Base-by-base conservation (phyloP, 306 rosid genomes). In the Nissolia schottii region DNA sequence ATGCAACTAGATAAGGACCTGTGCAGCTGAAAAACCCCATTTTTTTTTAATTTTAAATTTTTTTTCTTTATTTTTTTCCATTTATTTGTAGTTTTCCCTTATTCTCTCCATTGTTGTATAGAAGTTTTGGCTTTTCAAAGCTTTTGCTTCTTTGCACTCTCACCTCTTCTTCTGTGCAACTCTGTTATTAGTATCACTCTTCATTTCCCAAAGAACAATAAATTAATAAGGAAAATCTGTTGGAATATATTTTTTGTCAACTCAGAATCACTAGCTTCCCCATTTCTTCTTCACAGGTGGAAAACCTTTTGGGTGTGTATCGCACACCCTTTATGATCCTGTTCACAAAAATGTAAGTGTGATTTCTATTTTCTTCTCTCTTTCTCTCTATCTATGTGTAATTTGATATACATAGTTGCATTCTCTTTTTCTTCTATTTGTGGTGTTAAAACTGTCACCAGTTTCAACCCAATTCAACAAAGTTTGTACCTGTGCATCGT, bases 1-100 rank as follows among this genome's bases (percentile, higher is more conserved):
- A 67, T 75, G 87, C 86, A 87, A 79, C 70, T 56, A 77, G 96
- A 90, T 86, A 86, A 81, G 88, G 90, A 86, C 91, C 69, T 74
- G 56, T 85, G 93, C 83, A 61, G 87, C 87, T 64, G 70, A 49
- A 77, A 71, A 25, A 53, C 11, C 6, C 45, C 59, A 29, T 35
- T 27, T 4, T 62, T 50, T 41, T 16, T 16, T 3, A 4, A 23
- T 38, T 37, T 41, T 62, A 31, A 11, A 23, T 59, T 34, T 29
- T 3, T 56, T 25, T 70, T 35, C 45, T 46, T 13, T 23, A 22
- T 31, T 15, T 6, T 48, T 59, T 58, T 4, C 1, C 58, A 14
- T 15, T 7, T 45, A 15, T 66, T 28, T 13, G 12, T 13, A 5
- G n/a, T 67, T 68, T 58, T 31, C 46, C 70, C 6, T 32, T 29